phyloP scores from a whole-genome alignment of 1,284 basidiomycete species.

The Tilletia caries region DNA sequence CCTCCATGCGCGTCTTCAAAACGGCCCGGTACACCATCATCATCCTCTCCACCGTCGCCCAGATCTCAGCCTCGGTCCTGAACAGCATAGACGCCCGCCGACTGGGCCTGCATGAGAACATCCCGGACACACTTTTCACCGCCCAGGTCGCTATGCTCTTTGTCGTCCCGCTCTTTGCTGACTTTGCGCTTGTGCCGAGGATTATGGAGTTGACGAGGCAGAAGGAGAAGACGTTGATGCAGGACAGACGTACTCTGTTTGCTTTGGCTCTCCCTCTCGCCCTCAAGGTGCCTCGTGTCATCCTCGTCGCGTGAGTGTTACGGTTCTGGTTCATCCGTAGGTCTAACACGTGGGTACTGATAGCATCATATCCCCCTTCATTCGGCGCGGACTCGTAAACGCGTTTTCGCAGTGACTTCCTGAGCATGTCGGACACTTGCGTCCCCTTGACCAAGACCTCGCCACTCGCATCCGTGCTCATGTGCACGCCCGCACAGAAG shows the following conservation, averaged over 20 bases:
- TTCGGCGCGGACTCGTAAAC: too few relatives aligned
- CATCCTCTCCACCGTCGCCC: background rate
- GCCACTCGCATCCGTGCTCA: conserved; percentile 1
- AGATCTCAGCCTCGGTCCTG: conserved; percentile 1
- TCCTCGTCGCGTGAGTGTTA: background rate
- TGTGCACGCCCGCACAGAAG: conserved; percentile 4
- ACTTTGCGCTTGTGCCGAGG: background rate
- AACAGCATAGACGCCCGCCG: conserved; percentile 7
- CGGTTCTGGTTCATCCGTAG: background rate
- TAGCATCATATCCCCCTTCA: background rate
- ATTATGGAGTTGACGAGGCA: background rate
- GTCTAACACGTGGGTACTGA: too few relatives aligned
- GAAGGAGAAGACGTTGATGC: background rate
- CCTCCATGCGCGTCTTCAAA: background rate
- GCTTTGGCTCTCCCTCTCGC: background rate
- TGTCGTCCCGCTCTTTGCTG: background rate
- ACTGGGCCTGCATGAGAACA: background rate
- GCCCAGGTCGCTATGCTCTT: conserved; percentile 13
- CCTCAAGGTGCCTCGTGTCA: conserved; percentile 3
- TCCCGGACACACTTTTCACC: background rate
- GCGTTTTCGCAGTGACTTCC: background rate
- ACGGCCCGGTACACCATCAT: background rate
- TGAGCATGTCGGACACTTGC: conserved; percentile 3
- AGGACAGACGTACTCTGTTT: background rate
- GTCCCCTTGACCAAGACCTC: conserved; percentile 7